A percentile compares a stretch with the other conserved stretches of the same genome.
Conservation (phyloP, 1,139 yeast genomes). For the Hanseniaspora gamundiae region DNA sequence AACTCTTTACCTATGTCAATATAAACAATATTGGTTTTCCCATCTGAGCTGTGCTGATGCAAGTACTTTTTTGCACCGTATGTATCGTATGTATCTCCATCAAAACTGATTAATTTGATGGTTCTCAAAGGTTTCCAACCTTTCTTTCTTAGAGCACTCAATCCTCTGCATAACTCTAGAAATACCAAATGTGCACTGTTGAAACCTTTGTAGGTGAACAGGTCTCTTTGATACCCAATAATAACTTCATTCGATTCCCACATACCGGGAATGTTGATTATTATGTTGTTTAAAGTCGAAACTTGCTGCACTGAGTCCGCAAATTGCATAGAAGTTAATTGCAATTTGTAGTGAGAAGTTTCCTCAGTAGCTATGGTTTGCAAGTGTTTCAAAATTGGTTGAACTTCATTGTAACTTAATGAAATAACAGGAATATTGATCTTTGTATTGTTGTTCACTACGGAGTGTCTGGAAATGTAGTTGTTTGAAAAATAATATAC, state of each 20-base stretch:
- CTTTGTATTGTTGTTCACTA: constrained; percentile 1
- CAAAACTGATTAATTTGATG: constrained; percentile 40
- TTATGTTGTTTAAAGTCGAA: constrained; percentile 24
- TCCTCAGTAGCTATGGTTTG: constrained; percentile 1
- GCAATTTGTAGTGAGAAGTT: constrained; percentile 14
- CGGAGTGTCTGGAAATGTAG: constrained; percentile 23
- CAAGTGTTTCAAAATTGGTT: constrained; percentile 25
- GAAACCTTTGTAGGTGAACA: constrained; percentile 32
- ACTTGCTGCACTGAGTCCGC: not conserved
- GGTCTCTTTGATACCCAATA: constrained; percentile 38
- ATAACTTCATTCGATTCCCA: constrained; percentile 34
- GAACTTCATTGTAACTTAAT: constrained; percentile 29
- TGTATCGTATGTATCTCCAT: constrained; percentile 35
- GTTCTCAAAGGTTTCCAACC: constrained; percentile 48
- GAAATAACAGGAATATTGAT: constrained; percentile 21
- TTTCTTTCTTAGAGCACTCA: constrained; percentile 26
- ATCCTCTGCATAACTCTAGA: constrained; percentile 35
- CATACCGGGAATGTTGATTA: constrained; percentile 38
- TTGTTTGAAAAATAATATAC: constrained; percentile 36
- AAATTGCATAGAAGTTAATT: constrained; percentile 10
- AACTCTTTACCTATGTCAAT: constrained; percentile 6
- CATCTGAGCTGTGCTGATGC: constrained; percentile 26
- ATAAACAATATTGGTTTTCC: constrained; percentile 15
- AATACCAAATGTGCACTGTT: constrained; percentile 33
- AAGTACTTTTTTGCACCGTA: constrained; percentile 40